These are phyloP conservation scores for Nemania sp. DNA, from an alignment of 2,329 filamentous ascomycete species.

Conservation along the genomic window DNA sequence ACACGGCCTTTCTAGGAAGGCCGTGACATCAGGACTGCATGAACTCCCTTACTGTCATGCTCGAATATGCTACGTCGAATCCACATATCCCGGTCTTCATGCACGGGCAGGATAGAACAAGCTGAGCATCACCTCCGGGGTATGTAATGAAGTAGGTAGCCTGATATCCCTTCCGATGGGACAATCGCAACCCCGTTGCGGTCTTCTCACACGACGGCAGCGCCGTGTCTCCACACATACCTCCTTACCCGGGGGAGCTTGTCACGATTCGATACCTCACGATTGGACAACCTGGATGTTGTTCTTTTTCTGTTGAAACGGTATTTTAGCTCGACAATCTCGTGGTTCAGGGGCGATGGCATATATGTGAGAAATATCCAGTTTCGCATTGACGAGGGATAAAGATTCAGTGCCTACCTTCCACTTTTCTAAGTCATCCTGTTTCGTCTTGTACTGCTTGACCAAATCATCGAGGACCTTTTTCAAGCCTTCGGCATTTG, in stretches of 20 bases:
- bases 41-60: conserved; percentile 32
- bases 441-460: conserved; percentile 94
- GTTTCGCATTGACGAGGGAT: conserved; percentile 11
- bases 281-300: conserved; percentile 86
- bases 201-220: conserved; percentile 18
- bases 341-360: conserved; percentile 10
- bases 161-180: conserved; percentile 7
- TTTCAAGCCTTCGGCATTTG: conserved; percentile 90
- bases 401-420: conserved; percentile 66
- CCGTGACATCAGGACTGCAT: conserved; percentile 37
- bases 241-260: conserved; percentile 11
- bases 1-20: conserved; percentile 41
- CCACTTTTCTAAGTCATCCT: conserved; percentile 96
- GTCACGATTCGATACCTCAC: conserved; percentile 44
- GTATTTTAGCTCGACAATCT: conserved; percentile 28
- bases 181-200: conserved; percentile 13
- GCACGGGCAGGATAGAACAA: conserved; percentile 23
- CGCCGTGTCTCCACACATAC: conserved; percentile 20
- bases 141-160: conserved; percentile 15
- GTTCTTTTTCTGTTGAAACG: conserved; percentile 74
- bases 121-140: conserved; percentile 11
- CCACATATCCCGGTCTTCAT: conserved; percentile 33
- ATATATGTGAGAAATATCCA: conserved; percentile 21
- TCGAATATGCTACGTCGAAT: conserved; percentile 30
- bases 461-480: conserved; percentile 93